Evolutionary conservation across 106 monocot species (phyloP), one percentile per base, ranked within the genome.

Genomic region (Dioscorea alata): DNA sequence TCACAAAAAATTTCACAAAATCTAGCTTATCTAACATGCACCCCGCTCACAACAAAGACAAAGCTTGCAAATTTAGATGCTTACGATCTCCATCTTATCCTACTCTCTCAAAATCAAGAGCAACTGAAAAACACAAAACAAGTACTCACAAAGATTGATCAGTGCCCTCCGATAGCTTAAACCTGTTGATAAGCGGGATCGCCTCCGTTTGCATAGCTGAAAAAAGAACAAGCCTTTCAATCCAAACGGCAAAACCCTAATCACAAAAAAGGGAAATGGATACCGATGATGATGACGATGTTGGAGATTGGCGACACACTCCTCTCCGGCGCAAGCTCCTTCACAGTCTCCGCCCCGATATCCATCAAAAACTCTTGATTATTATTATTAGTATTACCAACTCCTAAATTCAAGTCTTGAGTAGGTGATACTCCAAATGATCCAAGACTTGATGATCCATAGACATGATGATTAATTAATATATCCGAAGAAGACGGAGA

Each of bases 151-250:
- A 57, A 64, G 83, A 79, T 42, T 42, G 42, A 57, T 89, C 70
- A 57, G 75, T 20, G 57, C 84, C 91, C 60, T 96, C 84, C 2
- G 60, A 48, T 20, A 96, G 92, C 71, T 84, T 64, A 80, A 96
- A 92, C 64, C 78, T 84, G 82, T 34, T 76, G 6, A 96, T 86
- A 32, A 96, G 75, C 0, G 96, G 96, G 14, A 84, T 71, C 23
- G 96, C 96, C 72, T 96, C 96, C 75, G 96, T 85, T 79, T 96
- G 86, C 96, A 96, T 96, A 50, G 96, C 96, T 96, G 68, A 35
- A 18, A 57, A 42, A 10, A 48, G 18, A 32, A 13, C 48, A 63
- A 28, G 22, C 48, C 21, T 35, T n/a, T 19, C 16, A 33, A 18
- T 33, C 60, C 33, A 32, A 49, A 24, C 64, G 32, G 17, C 16